Evolutionary conservation across 140 eudicot species (phyloP), one percentile per base, ranked within the genome.

Genomic region (Artemisia princeps): DNA sequence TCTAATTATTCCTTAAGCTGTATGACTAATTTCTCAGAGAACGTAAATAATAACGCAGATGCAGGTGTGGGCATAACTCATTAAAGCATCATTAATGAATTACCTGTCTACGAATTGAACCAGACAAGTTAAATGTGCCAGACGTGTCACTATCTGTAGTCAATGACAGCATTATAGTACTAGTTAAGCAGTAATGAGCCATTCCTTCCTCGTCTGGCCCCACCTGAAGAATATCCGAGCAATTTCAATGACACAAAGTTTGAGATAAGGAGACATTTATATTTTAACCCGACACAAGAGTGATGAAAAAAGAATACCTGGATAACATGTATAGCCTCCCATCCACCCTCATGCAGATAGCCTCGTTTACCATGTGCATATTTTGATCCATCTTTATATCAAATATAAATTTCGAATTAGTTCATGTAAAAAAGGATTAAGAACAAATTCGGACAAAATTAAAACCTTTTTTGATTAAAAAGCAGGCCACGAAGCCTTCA

Each of bases 51-150:
- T 10, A 3, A 24, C n/a, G 63, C 16, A 58, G 45, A 58, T 3
- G 22, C n/a, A 14, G 2, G 45, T 8, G 23, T n/a, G 15, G 65
- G 22, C 65, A 60, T 26, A 28, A 7, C 65, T 60, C 51, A 46
- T 2, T 23, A 59, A 46, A 30, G 22, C 65, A 14, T 2, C 52
- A 40, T 46, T 6, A n/a, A 17, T 60, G 17, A 61, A 40, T 17
- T 82, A 94, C 99, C 96, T 88, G 99, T 88, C 99, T 84, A 75
- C 99, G 81, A 72, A 94, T 89, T 45, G 99, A 94, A 48, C 99
- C 99, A 1, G 99, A 88, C 80, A 94, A 76, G 77, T 79, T 86
- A 77, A 94, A 94, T 14, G 86, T 74, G 75, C 99, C 99, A 42
- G 94, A 78, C 17, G 87, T 71, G 67, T 86, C 91, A 30, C 94